Evolutionary conservation across 768 basidiomycete species (phyloP).

Genomic region (Trametes punicea): DNA sequence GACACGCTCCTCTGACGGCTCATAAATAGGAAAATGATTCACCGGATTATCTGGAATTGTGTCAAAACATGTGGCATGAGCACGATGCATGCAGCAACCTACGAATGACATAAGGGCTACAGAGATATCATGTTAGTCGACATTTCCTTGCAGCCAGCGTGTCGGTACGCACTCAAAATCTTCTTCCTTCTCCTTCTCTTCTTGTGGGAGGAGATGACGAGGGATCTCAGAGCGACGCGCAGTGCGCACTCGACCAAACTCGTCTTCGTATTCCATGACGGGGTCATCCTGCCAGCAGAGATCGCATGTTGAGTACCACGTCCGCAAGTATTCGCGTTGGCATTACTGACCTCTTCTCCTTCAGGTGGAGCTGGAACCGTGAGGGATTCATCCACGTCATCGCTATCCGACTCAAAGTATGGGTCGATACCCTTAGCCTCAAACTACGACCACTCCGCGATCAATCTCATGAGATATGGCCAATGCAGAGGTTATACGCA

Average conservation of each 20-base stretch:
- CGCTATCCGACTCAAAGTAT: conserved; percentile 62
- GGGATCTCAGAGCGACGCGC: conserved; percentile 75
- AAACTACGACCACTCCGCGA: conserved; percentile 45
- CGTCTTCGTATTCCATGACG: conserved; percentile 81
- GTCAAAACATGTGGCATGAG: not conserved
- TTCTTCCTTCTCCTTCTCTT: conserved; percentile 49
- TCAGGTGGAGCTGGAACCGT: conserved; percentile 48
- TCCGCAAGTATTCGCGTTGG: not conserved
- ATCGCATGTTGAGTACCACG: not conserved
- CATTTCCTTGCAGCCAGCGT: conserved; percentile 24
- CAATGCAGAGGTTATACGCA: conserved; percentile 36
- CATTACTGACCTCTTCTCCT: conserved; percentile 39
- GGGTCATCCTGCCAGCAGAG: conserved; percentile 58
- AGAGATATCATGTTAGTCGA: not conserved
- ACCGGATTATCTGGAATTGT: conserved; percentile 66
- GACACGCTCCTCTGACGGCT: conserved; percentile 76
- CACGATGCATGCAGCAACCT: not conserved
- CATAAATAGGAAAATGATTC: conserved; percentile 84
- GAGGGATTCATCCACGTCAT: conserved; percentile 77
- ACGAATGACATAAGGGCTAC: conserved; percentile 28
- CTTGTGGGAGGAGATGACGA: conserved; percentile 49
- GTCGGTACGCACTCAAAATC: conserved; percentile 47
- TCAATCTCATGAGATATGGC: not conserved
- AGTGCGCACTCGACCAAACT: conserved; percentile 76
- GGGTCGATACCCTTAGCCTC: conserved; percentile 52